Percentiles rank a stretch among this genome's conserved stretches.
Conservation (phyloP, 2,329 filamentous ascomycete genomes). For the Talaromyces sp. region DNA sequence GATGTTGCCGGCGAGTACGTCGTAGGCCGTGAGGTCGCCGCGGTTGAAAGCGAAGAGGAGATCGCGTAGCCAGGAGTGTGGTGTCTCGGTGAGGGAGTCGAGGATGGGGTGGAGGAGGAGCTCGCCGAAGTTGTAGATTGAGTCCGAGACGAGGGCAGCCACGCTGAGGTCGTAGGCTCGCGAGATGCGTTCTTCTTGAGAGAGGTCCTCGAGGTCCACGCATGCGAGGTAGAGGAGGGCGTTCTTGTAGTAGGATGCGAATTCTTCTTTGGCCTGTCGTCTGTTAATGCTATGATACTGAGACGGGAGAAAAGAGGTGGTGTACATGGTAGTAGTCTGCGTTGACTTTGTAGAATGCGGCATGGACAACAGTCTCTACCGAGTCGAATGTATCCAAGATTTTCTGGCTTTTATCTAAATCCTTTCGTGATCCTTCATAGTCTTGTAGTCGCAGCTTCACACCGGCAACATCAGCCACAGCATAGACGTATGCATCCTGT, state of each 20-base stretch:
- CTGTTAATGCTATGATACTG: neutral
- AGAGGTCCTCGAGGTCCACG: conserved; percentile 75
- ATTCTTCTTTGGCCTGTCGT: conserved; percentile 72
- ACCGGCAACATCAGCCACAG: conserved; percentile 81
- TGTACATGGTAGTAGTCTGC: conserved; percentile 85
- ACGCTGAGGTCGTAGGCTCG: conserved; percentile 91
- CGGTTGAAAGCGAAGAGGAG: conserved; percentile 98
- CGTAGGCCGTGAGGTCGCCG: conserved; percentile 84
- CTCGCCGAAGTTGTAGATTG: conserved; percentile 99
- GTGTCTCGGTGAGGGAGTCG: conserved; percentile 71
- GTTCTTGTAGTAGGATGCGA: conserved; percentile 95
- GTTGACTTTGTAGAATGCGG: conserved; percentile 92
- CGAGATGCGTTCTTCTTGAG: conserved; percentile 69
- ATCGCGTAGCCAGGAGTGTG: conserved; percentile 84
- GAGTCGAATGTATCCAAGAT: conserved; percentile 90
- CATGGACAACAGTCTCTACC: conserved; percentile 92
- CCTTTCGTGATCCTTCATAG: conserved; percentile 76
- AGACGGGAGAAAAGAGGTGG: conserved; percentile 7
- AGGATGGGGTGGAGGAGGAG: conserved; percentile 96
- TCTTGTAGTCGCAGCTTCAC: conserved; percentile 80
- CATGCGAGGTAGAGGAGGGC: conserved; percentile 96
- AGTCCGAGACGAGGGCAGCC: conserved; percentile 86
- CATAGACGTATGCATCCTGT: conserved; percentile 94
- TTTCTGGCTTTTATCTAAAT: conserved; percentile 80
- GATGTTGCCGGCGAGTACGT: conserved; percentile 76